Conservation (phyloP, 73 alveolate genomes). For the Tetrahymena malaccensis region DNA sequence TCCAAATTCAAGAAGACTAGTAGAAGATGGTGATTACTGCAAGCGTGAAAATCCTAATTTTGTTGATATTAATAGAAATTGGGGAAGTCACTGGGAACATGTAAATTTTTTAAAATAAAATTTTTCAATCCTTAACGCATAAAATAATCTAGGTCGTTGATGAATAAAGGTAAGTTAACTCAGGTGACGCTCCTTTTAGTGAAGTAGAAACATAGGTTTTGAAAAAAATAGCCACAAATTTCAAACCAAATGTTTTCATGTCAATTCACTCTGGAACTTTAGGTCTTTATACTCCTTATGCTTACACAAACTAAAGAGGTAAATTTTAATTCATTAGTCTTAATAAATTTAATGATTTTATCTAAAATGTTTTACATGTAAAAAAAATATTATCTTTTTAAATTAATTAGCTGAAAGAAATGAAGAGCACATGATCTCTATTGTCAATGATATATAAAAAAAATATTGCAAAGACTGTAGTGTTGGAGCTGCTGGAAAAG, state of each 20-base stretch:
- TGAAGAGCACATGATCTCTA: constrained; percentile 19
- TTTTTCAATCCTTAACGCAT: neutral
- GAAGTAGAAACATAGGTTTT: constrained; percentile 54
- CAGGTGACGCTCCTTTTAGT: constrained; percentile 55
- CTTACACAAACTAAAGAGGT: constrained; percentile 28
- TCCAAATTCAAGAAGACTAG: constrained; percentile 46
- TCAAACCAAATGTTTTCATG: constrained; percentile 46
- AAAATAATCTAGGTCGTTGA: neutral
- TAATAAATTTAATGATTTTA: too few species aligned
- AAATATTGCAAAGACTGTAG: constrained; percentile 27
- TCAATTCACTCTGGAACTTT: constrained; percentile 53
- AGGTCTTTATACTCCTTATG: constrained; percentile 51
- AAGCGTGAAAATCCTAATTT: constrained; percentile 51
- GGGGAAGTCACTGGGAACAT: constrained; percentile 54
- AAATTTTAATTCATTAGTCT: neutral
- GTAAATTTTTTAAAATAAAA: neutral
- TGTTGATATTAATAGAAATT: constrained; percentile 61
- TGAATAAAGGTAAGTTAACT: neutral
- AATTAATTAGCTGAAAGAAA: neutral
- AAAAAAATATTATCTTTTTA: too few species aligned
- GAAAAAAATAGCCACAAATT: constrained; percentile 13
- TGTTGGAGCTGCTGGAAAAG: constrained; percentile 52
- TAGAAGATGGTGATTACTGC: constrained; percentile 57
- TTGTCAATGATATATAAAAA: neutral
- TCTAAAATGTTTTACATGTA: too few species aligned